Percentiles rank a stretch among this genome's conserved stretches.
These are phyloP conservation scores for Auricularia auricula-judae DNA, from an alignment of 768 basidiomycete genomes.

Conservation along the genomic window DNA sequence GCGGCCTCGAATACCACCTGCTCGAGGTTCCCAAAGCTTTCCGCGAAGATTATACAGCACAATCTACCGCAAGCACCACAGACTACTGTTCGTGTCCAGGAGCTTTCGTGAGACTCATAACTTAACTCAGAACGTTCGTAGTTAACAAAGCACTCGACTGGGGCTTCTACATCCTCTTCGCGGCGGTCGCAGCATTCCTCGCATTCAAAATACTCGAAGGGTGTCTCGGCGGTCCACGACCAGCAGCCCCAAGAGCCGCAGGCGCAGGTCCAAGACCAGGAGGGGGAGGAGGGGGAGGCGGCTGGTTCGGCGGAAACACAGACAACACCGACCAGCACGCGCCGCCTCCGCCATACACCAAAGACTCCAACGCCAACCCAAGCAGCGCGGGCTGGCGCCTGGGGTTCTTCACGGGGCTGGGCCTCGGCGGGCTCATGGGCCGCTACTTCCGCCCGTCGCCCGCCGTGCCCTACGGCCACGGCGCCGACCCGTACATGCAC, in stretches of 20 bases:
- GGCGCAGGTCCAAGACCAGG: too few relatives aligned
- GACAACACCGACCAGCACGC: conserved; percentile 22
- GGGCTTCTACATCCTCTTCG: conserved; percentile 48
- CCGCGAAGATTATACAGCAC: conserved; percentile 8
- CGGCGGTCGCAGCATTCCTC: too few relatives aligned
- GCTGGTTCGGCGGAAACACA: conserved; percentile 5
- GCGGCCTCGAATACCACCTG: conserved; percentile 75
- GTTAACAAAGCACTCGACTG: conserved; percentile 36
- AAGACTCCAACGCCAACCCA: conserved; percentile 25
- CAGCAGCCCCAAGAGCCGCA: too few relatives aligned
- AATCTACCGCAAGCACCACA: conserved; percentile 4
- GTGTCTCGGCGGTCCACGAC: too few relatives aligned
- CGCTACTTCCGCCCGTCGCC: conserved; percentile 31
- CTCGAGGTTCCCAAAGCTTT: conserved; percentile 46
- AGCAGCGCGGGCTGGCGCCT: conserved; percentile 37
- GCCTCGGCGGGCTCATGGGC: conserved; percentile 45
- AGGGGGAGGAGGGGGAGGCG: too few relatives aligned
- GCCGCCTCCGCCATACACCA: conserved; percentile 45
- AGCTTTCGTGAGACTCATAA: neutral
- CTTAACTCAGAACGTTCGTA: conserved; percentile 11
- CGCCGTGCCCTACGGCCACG: conserved; percentile 32
- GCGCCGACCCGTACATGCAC: conserved; percentile 7
- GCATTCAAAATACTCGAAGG: too few relatives aligned
- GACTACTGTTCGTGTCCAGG: conserved; percentile 1
- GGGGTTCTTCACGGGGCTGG: conserved; percentile 82